These are phyloP conservation scores for Arthrobotrys iridis DNA, from an alignment of 2,329 filamentous ascomycete genomes.

Conservation along the genomic window DNA sequence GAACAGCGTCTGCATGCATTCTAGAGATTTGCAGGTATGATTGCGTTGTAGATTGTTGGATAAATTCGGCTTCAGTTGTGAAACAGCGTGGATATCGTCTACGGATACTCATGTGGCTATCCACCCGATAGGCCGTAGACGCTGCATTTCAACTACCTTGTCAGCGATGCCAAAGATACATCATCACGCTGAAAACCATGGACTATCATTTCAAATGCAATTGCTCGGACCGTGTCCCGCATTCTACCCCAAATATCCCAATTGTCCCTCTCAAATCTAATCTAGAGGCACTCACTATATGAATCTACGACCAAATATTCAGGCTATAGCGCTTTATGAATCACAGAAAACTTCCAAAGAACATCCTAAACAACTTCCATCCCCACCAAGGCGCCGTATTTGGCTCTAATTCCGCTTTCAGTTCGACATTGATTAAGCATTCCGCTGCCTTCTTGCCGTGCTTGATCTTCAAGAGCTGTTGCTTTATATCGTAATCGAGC, in stretches of 20 bases:
- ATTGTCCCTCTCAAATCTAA: not conserved
- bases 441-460: slow-evolving; percentile 36
- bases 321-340: not conserved
- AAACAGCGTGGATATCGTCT: not conserved
- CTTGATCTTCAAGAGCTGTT: slow-evolving; percentile 39
- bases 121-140: slow-evolving; percentile 4
- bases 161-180: not conserved
- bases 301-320: not conserved
- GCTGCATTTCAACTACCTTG: not conserved
- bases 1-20: too few relatives aligned
- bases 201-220: not conserved
- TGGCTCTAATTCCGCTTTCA: slow-evolving; percentile 45
- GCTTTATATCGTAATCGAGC: slow-evolving; percentile 40
- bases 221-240: slow-evolving; percentile 11
- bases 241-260: not conserved
- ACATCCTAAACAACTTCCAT: slow-evolving; percentile 32
- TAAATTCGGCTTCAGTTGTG: slow-evolving; percentile 5
- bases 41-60: slow-evolving; percentile 33
- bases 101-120: not conserved
- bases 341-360: slow-evolving; percentile 48
- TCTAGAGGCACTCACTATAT: not conserved
- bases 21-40: not conserved
- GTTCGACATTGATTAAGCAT: slow-evolving; percentile 27
- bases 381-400: slow-evolving; percentile 47
- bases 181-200: not conserved